Conservation (phyloP, 805 yeast species). For the Starmerella davenportii region DNA sequence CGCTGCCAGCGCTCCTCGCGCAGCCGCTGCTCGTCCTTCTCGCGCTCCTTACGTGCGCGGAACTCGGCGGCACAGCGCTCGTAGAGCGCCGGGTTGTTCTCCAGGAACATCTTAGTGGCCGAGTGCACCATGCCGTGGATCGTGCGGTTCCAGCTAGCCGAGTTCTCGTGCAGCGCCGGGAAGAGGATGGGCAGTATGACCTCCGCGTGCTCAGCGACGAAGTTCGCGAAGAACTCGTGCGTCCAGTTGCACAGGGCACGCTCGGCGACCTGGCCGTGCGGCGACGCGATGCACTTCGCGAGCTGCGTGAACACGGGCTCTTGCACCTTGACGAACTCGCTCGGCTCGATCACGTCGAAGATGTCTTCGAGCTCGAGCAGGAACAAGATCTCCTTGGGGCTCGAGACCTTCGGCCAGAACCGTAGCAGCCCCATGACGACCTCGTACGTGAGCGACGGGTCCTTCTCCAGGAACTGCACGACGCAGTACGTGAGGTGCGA, state of each 20-base stretch:
- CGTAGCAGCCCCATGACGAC: conserved; percentile 85
- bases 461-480: conserved; percentile 90
- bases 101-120: conserved; percentile 82
- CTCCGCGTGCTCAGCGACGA: conserved; percentile 77
- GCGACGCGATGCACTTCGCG: conserved; percentile 80
- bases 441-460: conserved; percentile 79
- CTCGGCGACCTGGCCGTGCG: conserved; percentile 95
- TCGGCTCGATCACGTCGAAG: conserved; percentile 87
- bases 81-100: conserved; percentile 74
- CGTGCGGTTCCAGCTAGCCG: conserved; percentile 80
- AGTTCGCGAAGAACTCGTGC: conserved; percentile 77
- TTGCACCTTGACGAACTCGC: conserved; percentile 78
- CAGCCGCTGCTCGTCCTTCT: conserved; percentile 36
- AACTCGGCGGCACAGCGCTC: conserved; percentile 84
- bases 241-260: conserved; percentile 88
- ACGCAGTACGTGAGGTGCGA: conserved; percentile 95
- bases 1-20: conserved; percentile 31
- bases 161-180: conserved; percentile 70
- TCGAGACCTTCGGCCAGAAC: conserved; percentile 91
- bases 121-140: conserved; percentile 80
- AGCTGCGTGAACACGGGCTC: conserved; percentile 87
- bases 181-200: conserved; percentile 82
- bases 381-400: conserved; percentile 92
- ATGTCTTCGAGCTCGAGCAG: conserved; percentile 92
- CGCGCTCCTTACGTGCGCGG: conserved; percentile 54